phyloP scores from a whole-genome alignment of 345 rosid species.

The Trapa incisa region DNA sequence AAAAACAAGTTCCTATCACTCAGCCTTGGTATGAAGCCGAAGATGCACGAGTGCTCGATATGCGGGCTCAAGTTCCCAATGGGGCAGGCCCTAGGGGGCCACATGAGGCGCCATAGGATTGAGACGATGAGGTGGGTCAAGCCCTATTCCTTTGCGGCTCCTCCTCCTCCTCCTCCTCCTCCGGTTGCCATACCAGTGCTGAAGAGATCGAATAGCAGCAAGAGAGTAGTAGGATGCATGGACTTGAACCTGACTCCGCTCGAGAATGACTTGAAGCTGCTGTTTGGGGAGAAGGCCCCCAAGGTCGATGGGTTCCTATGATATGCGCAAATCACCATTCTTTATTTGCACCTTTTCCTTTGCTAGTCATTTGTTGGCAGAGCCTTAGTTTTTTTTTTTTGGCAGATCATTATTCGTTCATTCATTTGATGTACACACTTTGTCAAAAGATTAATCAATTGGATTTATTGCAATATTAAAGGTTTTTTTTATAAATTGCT shows the following conservation, averaged over 20 bases:
- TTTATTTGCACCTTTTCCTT: not conserved
- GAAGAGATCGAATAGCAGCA: slow-evolving; percentile 13
- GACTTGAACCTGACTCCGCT: slow-evolving; percentile 18
- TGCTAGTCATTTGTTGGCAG: not conserved
- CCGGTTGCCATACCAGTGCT: slow-evolving; percentile 4
- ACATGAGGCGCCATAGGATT: slow-evolving; percentile 16
- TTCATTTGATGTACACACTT: slow-evolving; percentile 1
- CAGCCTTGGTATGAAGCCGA: not conserved
- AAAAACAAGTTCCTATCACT: too few relatives aligned
- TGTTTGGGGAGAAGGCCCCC: slow-evolving; percentile 12
- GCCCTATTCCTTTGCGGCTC: not conserved
- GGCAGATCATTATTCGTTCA: not conserved
- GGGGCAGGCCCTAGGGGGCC: slow-evolving; percentile 21
- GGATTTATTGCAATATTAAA: too few relatives aligned
- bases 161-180: not conserved
- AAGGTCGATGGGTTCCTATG: slow-evolving; percentile 4
- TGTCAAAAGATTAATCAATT: not conserved
- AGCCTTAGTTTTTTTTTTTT: too few relatives aligned
- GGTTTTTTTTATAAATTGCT: too few relatives aligned
- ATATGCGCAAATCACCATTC: not conserved
- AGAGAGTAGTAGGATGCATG: slow-evolving; percentile 4
- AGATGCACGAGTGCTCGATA: slow-evolving; percentile 14
- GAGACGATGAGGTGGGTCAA: not conserved
- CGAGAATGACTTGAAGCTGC: slow-evolving; percentile 15
- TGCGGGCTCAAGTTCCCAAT: slow-evolving; percentile 14